Evolutionary conservation across 2,329 filamentous ascomycete species (phyloP), one percentile per base, ranked within the genome.

Genomic region (Chrysoporthe cubensis): DNA sequence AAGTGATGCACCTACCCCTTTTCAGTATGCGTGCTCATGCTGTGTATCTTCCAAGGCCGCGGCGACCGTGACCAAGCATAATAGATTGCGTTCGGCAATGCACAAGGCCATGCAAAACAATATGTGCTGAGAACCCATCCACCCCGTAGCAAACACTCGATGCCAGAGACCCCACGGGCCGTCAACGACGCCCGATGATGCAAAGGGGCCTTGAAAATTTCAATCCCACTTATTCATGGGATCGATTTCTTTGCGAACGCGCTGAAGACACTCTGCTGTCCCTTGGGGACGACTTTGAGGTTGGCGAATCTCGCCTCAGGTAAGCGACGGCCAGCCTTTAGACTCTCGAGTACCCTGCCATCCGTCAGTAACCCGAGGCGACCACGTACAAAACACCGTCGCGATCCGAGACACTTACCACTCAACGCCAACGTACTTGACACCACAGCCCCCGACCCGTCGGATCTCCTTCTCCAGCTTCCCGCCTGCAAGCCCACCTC

Each of bases 381-480:
- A 68, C 54, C 69, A 64, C 64, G 65, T 59, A 52, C 18, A 4
- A 5, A 21, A 16, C 2, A 42, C 21, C 34, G 6, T 40, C 9
- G 37, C 6, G 37, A 40, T 7, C 37, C 46, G 4, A 54, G 58
- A 67, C 58, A 81, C 83, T 74, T 76, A 91, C 93, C 94, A 97
- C 73, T 96, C 91, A 37, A 90, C 92, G 63, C 85, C 88, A 65
- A 97, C 91, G 77, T 91, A 95, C 80, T 90, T 94, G 63, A 97
- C 84, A 37, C 86, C 88, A 71, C 87, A 88, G 13, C 92, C 92
- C 32, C 90, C 84, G 4, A 88, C 82, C 66, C 85, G 85, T 37
- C 82, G 79, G 66, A 96, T 91, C 80, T 97, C 94, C 77, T 87
- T 92, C 73, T 97, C 91, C 62, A 96, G 80, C 81, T 97, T 97